phyloP scores from a whole-genome alignment of 495 filamentous ascomycete genomes.

The Astrothelium macrocarpum region DNA sequence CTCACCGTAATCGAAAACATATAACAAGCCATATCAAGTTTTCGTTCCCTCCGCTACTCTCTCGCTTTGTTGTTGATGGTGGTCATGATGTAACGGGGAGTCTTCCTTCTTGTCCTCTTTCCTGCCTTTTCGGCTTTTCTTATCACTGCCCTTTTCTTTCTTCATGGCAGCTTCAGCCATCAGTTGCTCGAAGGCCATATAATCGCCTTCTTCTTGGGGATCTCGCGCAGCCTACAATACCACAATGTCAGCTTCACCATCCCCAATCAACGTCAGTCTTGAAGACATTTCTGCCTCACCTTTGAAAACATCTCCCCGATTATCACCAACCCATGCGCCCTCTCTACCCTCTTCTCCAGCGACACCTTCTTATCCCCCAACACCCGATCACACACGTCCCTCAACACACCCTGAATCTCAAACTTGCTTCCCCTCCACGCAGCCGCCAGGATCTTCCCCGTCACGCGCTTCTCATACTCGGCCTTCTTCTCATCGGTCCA shows the following conservation, averaged over 20 bases:
- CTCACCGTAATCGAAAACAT: background rate
- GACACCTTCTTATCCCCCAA: slow-evolving; percentile 72
- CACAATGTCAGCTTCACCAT: background rate
- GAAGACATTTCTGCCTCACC: slow-evolving; percentile 40
- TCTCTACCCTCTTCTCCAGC: slow-evolving; percentile 75
- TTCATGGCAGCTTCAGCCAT: slow-evolving; percentile 94
- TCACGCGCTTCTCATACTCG: slow-evolving; percentile 92
- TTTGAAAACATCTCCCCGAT: slow-evolving; percentile 80
- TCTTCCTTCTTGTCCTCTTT: slow-evolving; percentile 55
- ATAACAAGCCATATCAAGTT: background rate
- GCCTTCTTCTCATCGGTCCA: slow-evolving; percentile 97
- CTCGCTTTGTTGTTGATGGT: background rate
- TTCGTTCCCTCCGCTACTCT: background rate
- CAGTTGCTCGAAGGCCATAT: slow-evolving; percentile 97
- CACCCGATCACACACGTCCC: slow-evolving; percentile 64
- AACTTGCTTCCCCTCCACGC: slow-evolving; percentile 96
- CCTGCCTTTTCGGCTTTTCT: slow-evolving; percentile 44
- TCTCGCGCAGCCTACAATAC: slow-evolving; percentile 66
- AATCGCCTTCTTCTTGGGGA: slow-evolving; percentile 94
- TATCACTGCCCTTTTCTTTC: slow-evolving; percentile 61
- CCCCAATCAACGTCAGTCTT: background rate
- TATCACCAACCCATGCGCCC: slow-evolving; percentile 79
- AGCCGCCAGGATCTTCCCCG: slow-evolving; percentile 96
- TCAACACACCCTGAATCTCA: slow-evolving; percentile 91
- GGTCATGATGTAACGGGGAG: background rate